Conservation (phyloP, 345 rosid species). For the Eucalyptus cloeziana region DNA sequence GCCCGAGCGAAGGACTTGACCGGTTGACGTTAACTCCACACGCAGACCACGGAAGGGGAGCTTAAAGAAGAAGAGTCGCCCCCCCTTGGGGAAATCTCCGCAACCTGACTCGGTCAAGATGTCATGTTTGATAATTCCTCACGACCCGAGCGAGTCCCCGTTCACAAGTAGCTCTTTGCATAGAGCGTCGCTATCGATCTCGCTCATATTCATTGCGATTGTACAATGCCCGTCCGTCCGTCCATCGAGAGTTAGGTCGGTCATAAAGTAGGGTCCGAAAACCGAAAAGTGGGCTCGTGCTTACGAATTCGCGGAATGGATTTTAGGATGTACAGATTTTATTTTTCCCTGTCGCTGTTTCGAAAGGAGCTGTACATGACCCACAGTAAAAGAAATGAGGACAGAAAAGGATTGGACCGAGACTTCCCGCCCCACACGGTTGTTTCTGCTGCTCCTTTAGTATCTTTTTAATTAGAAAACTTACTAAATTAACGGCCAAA, state of each 20-base stretch:
- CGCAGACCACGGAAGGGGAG: neutral
- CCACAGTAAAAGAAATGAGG: neutral
- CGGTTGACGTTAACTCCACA: neutral
- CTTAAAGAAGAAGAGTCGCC: neutral
- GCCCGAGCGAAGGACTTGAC: neutral
- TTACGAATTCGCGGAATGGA: neutral
- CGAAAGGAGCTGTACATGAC: neutral
- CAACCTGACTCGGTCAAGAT: neutral
- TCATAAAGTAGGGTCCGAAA: neutral
- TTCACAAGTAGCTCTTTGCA: neutral
- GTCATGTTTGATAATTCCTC: neutral
- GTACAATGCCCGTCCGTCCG: neutral
- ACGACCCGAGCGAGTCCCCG: neutral
- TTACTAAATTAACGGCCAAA: neutral
- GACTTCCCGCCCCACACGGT: neutral
- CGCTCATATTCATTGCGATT: neutral
- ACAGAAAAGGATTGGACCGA: neutral
- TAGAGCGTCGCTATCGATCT: neutral
- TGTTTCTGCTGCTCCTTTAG: neutral
- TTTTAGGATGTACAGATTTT: neutral
- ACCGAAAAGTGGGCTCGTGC: neutral
- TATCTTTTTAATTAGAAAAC: neutral
- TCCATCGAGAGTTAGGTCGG: neutral
- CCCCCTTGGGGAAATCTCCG: neutral
- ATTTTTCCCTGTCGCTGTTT: neutral